Evolutionary conservation across 2,329 filamentous ascomycete genomes (phyloP), one percentile per base, ranked within the genome.

Genomic region (Claviceps capensis): DNA sequence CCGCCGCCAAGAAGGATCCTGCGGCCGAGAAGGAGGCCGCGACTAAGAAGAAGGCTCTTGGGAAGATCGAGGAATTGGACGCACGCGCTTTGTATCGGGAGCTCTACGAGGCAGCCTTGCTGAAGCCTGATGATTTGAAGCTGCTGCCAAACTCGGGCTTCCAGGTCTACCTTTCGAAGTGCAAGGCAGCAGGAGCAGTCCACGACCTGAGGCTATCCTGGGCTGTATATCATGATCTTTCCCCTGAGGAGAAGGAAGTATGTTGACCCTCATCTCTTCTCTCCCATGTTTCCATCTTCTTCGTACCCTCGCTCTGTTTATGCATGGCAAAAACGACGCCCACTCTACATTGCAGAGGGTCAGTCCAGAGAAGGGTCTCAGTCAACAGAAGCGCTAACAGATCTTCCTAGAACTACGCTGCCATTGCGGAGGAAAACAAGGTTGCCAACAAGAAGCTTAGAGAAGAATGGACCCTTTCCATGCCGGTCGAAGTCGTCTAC

Each of bases 381-480:
- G 9, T 16, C 16, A 14, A 45, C 7, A 13, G 26, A 17, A 38
- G 34, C 23, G 51, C 52, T 51, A 37, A 51, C 40, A 19, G n/a
- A 17, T 49, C 7, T 26, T 19, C 23, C 5, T 44, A 67, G 64
- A 52, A 57, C 42, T 63, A 77, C 26, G 42, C 62, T n/a, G 57
- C 61, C 22, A 58, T 41, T 13, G 66, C 62, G 30, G 52, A 61
- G 2, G 56, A 68, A 56, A 78, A 79, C 65, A 65, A 63, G 47
- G 56, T 59, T 19, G 54, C 58, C 58, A 77, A 77, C 59, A 58
- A 62, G 8, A 66, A 61, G 8, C 58, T 61, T 17, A 67, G 67
- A 59, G 69, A 72, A 63, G 63, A 67, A 16, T 81, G 77, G 77
- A 61, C 79, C n/a, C 65, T 72, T 54, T 64, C 62, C 30, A 61